A percentile compares a stretch with the other conserved stretches of the same genome.
Conservation (phyloP, 257 asterid genomes). For the Euphrasia confusa region DNA sequence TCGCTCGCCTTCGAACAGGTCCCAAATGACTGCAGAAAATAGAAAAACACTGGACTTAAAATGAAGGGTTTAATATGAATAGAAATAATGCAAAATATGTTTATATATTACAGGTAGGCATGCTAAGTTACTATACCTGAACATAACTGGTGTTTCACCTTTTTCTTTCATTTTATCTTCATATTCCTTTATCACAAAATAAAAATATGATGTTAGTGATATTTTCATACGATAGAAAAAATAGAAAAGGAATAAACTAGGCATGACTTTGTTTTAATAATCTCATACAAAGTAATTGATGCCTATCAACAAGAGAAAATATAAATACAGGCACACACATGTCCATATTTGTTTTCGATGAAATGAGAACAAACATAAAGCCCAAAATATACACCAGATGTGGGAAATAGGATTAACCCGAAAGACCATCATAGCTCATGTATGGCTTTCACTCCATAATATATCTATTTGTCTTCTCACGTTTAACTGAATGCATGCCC, state of each 20-base stretch:
- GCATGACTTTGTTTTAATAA: neutral
- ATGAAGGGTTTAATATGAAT: slow-evolving; percentile 17
- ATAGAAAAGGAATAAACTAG: slow-evolving; percentile 12
- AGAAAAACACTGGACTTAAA: slow-evolving; percentile 15
- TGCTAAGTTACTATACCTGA: slow-evolving; percentile 57
- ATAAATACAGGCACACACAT: too few relatives aligned
- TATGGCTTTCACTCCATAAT: neutral
- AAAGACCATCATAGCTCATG: neutral
- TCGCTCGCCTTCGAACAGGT: slow-evolving; percentile 68
- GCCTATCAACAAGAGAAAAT: slow-evolving; percentile 1
- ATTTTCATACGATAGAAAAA: slow-evolving; percentile 13
- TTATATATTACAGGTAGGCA: neutral
- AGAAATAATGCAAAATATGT: neutral
- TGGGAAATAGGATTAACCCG: too few relatives aligned
- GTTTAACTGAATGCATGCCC: neutral
- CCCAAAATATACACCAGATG: too few relatives aligned
- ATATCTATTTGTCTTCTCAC: neutral
- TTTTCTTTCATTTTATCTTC: slow-evolving; percentile 87
- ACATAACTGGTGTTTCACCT: slow-evolving; percentile 98
- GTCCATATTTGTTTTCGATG: too few relatives aligned
- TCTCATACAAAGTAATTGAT: slow-evolving; percentile 16
- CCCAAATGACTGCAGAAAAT: slow-evolving; percentile 81
- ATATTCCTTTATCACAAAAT: slow-evolving; percentile 55
- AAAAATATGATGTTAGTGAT: slow-evolving; percentile 16
- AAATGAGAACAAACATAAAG: too few relatives aligned